A percentile compares a stretch with the other conserved stretches of the same genome.
phyloP scores from a whole-genome alignment of 2,329 filamentous ascomycete genomes.

The Ceratocystis eucalypticola region DNA sequence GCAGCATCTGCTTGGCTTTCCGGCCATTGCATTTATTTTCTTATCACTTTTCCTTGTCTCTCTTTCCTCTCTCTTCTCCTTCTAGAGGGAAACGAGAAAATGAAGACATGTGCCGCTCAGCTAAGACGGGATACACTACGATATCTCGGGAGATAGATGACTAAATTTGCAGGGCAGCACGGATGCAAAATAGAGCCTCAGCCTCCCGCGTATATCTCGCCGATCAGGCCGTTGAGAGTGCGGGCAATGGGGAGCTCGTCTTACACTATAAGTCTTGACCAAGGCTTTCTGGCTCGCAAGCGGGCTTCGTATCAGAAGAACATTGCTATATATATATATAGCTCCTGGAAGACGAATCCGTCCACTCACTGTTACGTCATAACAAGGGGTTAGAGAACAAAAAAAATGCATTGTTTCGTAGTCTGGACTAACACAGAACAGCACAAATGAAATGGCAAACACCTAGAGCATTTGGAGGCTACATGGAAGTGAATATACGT shows the following conservation, averaged over 20 bases:
- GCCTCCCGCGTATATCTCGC: background rate
- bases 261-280: too few relatives aligned
- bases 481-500: conserved; percentile 3
- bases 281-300: too few relatives aligned
- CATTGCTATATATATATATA: too few relatives aligned
- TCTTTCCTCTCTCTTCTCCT: background rate
- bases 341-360: too few relatives aligned
- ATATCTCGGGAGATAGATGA: background rate
- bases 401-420: background rate
- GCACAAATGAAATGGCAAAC: background rate
- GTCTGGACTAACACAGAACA: background rate
- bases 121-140: background rate
- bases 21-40: background rate
- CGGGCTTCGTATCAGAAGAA: too few relatives aligned
- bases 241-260: too few relatives aligned
- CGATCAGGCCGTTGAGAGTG: background rate
- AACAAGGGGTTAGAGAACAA: background rate
- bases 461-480: background rate
- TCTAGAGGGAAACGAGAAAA: background rate
- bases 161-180: background rate
- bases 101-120: background rate
- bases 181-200: background rate
- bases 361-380: background rate
- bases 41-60: background rate
- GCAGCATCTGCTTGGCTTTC: too few relatives aligned